Evolutionary conservation across 176 grass and related monocot genomes (phyloP).

Genomic region (Tuctoria greenei): DNA sequence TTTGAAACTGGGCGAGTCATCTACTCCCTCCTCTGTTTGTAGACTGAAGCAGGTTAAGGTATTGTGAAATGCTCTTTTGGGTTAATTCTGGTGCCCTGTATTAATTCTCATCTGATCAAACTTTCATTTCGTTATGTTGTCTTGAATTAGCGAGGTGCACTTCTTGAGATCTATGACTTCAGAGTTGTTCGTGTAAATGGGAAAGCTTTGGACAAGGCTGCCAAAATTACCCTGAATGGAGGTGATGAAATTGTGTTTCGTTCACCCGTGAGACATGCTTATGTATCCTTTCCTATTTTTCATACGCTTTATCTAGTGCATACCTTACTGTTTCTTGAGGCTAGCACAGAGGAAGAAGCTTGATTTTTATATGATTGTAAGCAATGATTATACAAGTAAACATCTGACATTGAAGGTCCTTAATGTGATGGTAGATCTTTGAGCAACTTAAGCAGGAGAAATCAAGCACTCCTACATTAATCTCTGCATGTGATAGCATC

Average conservation of each 20-base stretch:
- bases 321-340: slow-evolving; percentile 24
- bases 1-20: slow-evolving; percentile 68
- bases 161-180: slow-evolving; percentile 78
- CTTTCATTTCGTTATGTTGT: background rate
- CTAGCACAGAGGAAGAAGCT: slow-evolving; percentile 21
- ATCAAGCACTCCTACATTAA: slow-evolving; percentile 46
- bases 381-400: slow-evolving; percentile 18
- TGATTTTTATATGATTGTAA: slow-evolving; percentile 32
- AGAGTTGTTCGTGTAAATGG: slow-evolving; percentile 89
- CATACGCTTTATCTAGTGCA: background rate
- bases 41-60: slow-evolving; percentile 86
- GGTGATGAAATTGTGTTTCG: slow-evolving; percentile 94
- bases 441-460: slow-evolving; percentile 77
- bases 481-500: slow-evolving; percentile 43
- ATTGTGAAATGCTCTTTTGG: slow-evolving; percentile 24
- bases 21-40: slow-evolving; percentile 61
- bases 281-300: slow-evolving; percentile 75
- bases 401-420: slow-evolving; percentile 43
- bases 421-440: slow-evolving; percentile 85
- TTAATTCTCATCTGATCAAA: slow-evolving; percentile 12
- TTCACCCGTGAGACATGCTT: slow-evolving; percentile 69
- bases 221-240: slow-evolving; percentile 69
- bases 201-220: slow-evolving; percentile 68
- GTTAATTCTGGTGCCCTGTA: background rate
- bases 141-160: slow-evolving; percentile 46